phyloP scores from a whole-genome alignment of 176 grass and related monocot species.

The Panicum miliaceum region DNA sequence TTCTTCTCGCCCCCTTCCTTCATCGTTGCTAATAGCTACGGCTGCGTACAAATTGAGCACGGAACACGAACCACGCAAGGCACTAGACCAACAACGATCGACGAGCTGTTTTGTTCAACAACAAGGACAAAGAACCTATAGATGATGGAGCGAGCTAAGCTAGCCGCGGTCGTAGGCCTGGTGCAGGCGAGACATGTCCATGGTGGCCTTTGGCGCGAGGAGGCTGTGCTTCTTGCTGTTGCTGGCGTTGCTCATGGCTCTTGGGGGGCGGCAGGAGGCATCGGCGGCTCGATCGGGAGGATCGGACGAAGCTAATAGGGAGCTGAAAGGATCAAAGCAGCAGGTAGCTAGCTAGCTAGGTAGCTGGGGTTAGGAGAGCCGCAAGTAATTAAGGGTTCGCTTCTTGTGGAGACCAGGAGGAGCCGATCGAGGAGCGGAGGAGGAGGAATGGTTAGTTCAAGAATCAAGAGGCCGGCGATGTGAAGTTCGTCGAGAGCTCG shows the following conservation, averaged over 20 bases:
- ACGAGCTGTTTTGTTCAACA: background rate
- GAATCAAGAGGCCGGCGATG: no score
- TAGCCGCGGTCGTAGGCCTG: constrained; percentile 58
- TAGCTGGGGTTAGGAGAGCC: no score
- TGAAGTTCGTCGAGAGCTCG: background rate
- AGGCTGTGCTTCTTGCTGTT: constrained; percentile 28
- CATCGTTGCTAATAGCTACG: background rate
- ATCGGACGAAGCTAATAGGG: background rate
- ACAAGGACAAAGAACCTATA: background rate
- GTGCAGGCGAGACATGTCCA: constrained; percentile 52
- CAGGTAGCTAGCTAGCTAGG: background rate
- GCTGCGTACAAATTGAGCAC: background rate
- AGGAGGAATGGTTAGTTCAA: no score
- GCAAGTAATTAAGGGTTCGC: no score
- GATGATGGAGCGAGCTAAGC: background rate
- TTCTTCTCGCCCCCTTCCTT: constrained; percentile 51
- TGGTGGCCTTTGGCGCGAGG: constrained; percentile 41
- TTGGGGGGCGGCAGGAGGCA: constrained; percentile 29
- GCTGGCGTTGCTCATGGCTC: constrained; percentile 33
- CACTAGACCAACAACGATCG: background rate
- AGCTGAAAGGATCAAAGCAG: background rate
- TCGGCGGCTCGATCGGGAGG: background rate
- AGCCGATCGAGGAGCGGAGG: no score
- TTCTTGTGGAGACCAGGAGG: no score
- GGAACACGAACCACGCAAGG: background rate